Evolutionary conservation across 768 basidiomycete species (phyloP), one percentile per base, ranked within the genome.

Genomic region (Boletus subcaerulescens): DNA sequence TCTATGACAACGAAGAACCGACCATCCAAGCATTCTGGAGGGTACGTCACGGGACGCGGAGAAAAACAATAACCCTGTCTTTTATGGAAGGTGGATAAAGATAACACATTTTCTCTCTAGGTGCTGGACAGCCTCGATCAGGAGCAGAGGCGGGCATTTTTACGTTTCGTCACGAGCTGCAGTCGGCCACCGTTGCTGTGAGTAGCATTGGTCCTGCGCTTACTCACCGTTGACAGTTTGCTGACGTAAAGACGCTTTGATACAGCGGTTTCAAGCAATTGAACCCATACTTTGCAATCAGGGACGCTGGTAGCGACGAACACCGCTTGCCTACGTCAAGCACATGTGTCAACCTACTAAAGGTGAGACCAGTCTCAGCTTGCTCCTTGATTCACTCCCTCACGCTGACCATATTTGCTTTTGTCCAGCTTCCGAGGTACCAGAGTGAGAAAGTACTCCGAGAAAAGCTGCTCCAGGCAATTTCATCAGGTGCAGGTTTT

Each of bases 161-260:
- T 99, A 53, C 81, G 91, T 14, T 99, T 98, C 62, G 96, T 93
- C 18, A 98, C 97, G 17, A 93, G 91, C 59, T 94, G 93, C 62
- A 88, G 90, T 62, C 80, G 93, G 15, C 92, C 95, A 0, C 95
- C 93, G 0, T 73, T 98, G 26, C 76, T 95, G 86, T 91, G 60
- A 61, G 87, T 75, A 29, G 20, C 18, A 3, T 7, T n/a, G 11
- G n/a, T 42, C 5, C 5, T 18, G 13, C 18, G 4, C 14, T 17
- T 5, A 35, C 33, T 35, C 13, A 33, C 39, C 18, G 7, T 47
- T 14, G 29, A 32, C 0, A 10, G 14, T 3, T 46, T 32, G 35
- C 36, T 56, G 39, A 55, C 32, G n/a, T 4, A 33, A 2, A 4
- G 10, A 29, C 0, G 11, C 33, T 35, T 35, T 35, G 38, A 10